A percentile compares a stretch with the other conserved stretches of the same genome.
These are phyloP conservation scores for Trematosphaeria pertusa DNA, from an alignment of 2,329 filamentous ascomycete genomes.

Conservation along the genomic window DNA sequence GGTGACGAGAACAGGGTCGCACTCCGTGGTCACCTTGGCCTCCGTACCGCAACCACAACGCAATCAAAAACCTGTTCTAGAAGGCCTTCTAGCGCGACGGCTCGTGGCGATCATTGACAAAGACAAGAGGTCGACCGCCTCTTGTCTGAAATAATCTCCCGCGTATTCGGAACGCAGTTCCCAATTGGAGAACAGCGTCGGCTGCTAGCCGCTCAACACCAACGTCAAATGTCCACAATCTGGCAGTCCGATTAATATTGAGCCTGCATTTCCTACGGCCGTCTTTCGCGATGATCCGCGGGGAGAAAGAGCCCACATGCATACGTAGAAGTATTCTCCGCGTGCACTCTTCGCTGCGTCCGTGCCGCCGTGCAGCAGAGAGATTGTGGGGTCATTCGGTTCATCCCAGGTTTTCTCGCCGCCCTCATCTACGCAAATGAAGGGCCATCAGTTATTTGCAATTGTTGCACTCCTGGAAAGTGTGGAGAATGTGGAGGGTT, in stretches of 20 bases:
- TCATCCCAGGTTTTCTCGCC: slow-evolving; percentile 24
- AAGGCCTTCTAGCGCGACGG: slow-evolving; percentile 34
- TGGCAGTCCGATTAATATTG: slow-evolving; percentile 3
- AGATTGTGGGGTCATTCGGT: slow-evolving; percentile 33
- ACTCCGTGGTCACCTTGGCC: slow-evolving; percentile 7
- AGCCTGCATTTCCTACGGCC: neutral
- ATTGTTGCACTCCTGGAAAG: slow-evolving; percentile 20
- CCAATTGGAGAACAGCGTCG: neutral
- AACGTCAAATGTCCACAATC: slow-evolving; percentile 1
- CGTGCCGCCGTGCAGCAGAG: slow-evolving; percentile 23
- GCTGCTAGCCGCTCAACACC: neutral
- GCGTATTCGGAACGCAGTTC: slow-evolving; percentile 17
- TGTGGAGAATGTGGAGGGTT: slow-evolving; percentile 40
- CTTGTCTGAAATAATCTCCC: slow-evolving; percentile 16
- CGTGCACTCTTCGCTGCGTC: slow-evolving; percentile 18
- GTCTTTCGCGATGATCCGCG: slow-evolving; percentile 2
- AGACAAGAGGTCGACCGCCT: slow-evolving; percentile 9
- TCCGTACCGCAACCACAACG: slow-evolving; percentile 18
- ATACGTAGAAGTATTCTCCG: slow-evolving; percentile 24
- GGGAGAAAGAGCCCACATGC: slow-evolving; percentile 3
- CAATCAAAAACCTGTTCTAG: slow-evolving; percentile 35
- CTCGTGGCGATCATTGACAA: slow-evolving; percentile 31
- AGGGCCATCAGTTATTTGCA: slow-evolving; percentile 10
- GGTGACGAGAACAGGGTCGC: neutral
- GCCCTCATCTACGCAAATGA: slow-evolving; percentile 36